Evolutionary conservation across 75 land plant genomes (phyloP), one percentile per base, ranked within the genome.

Genomic region (Picea sitchensis): DNA sequence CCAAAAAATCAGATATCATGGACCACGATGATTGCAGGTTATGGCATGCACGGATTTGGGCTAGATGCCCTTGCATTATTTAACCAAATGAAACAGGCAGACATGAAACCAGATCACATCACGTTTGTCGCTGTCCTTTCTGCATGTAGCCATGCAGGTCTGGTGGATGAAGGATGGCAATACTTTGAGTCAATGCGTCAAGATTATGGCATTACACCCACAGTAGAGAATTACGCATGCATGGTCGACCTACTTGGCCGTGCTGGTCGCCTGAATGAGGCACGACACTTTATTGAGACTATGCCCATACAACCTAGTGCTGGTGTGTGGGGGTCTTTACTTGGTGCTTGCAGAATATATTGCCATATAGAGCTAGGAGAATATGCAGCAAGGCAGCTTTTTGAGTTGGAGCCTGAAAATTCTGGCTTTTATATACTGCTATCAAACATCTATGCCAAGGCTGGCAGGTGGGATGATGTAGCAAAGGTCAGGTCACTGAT

Each of bases 101-200:
- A 81, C 30, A 20, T 87, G 30, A 61, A 78, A 31, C 88, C 88
- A 58, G 87, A 87, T 76, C 83, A 80, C 15, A 62, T 85, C n/a
- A 84, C 88, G 60, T 81, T 80, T 60, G 74, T 81, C 7, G 83
- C 78, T 57, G 77, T 80, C 36, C 84, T 83, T 3, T 83, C 84
- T 15, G 84, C 84, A 59, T 83, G 82, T 80, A 69, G 73, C 73
- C 73, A 34, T 69, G 73, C 73, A 69, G 73, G 73, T 38, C n/a
- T 69, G 20, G 73, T 69, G 5, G 73, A 69, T 38, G 73, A 69
- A 69, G 73, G 73, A 41, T 69, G 73, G 73, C 73, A 41, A 41
- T 41, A 69, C 47, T 69, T 69, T 38, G 73, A 38, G 41, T 69
- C 73, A 69, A 41, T 69, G 73, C 44, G 32, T 15, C 44, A 11